Evolutionary conservation across 2,329 filamentous ascomycete species (phyloP).

Genomic region (Akanthomyces uredinophilus): DNA sequence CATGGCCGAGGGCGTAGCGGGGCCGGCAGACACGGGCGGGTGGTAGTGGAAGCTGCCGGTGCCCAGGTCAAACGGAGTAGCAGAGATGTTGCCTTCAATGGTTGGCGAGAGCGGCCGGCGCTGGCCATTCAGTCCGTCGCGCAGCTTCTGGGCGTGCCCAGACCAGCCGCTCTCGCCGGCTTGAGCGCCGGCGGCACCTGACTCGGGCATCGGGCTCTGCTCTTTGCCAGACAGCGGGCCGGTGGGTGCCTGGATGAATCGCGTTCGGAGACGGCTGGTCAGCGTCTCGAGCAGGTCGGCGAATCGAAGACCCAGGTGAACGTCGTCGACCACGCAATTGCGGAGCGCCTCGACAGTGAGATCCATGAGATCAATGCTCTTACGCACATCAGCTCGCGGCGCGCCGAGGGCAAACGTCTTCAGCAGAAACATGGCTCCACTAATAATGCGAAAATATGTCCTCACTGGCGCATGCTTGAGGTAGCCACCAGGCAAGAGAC

Average conservation of each 20-base stretch:
- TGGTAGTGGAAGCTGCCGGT: constrained; percentile 51
- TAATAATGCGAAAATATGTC: constrained; percentile 83
- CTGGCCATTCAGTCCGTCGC: constrained; percentile 36
- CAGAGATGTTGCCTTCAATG: constrained; percentile 49
- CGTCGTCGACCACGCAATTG: constrained; percentile 77
- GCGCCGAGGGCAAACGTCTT: constrained; percentile 81
- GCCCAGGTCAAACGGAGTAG: constrained; percentile 57
- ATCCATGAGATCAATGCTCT: constrained; percentile 71
- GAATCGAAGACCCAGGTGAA: constrained; percentile 79
- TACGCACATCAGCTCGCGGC: constrained; percentile 69
- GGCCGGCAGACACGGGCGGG: constrained; percentile 44
- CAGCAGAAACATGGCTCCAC: constrained; percentile 76
- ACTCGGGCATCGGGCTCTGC: constrained; percentile 36
- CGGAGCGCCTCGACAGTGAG: constrained; percentile 67
- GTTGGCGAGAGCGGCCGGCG: constrained; percentile 30
- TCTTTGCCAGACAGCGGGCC: constrained; percentile 38
- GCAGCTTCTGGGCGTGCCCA: constrained; percentile 34
- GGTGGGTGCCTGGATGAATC: constrained; percentile 63
- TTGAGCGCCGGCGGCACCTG: constrained; percentile 23
- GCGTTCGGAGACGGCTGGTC: constrained; percentile 66
- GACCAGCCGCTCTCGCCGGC: constrained; percentile 22
- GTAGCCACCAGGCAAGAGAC: constrained; percentile 67
- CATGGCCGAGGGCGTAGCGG: constrained; percentile 45
- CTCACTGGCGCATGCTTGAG: constrained; percentile 78
- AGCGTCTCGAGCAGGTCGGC: constrained; percentile 77